Base-by-base conservation (phyloP, 148 eudicot species). In the Nepenthes gracilis region DNA sequence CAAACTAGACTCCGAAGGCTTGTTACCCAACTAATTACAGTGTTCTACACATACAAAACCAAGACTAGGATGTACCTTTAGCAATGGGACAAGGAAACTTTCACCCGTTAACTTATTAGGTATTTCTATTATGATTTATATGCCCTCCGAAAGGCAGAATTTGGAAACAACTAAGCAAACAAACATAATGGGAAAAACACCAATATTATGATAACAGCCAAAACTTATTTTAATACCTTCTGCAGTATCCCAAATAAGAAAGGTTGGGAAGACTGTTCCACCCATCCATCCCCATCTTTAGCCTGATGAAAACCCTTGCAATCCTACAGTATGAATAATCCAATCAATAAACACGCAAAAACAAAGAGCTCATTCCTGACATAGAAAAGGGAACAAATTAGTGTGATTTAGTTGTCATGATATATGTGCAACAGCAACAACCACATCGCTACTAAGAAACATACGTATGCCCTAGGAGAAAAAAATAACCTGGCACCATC, bases 221-320 rank as follows among this genome's bases (percentile, higher is more conserved):
- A 40, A 12, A 59, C 10, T 13, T 38, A 14, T 32, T 23, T 43
- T 49, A 60, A 62, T 71, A 92, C 98, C 96, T 88, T 89, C 74
- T 86, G 96, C 64, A 93, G 56, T 49, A 88, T 68, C 47, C 98
- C 98, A 38, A 93, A 93, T 47, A 93, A 52, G 57, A 88, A 69
- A 53, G 98, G 95, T 64, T 86, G 91, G 47, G 96, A 85, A 73
- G 91, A 82, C 72, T 93, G 98, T 74, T 93, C 98, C 47, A 88
- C 81, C 98, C 98, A 93, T 48, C 98, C 98, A 77, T 93, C 98
- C 65, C 98, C 98, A 72, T 93, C 98, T 82, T 88, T 93, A 53
- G 96, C 98, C 68, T 68, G 96, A 80, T 93, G 98, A 66, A 77
- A 86, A 64, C 88, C 98, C 74, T 82, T 82, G 75, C 98, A 92